phyloP scores from a whole-genome alignment of 23 red algal genomes.

The Pyropia haitanensis region DNA sequence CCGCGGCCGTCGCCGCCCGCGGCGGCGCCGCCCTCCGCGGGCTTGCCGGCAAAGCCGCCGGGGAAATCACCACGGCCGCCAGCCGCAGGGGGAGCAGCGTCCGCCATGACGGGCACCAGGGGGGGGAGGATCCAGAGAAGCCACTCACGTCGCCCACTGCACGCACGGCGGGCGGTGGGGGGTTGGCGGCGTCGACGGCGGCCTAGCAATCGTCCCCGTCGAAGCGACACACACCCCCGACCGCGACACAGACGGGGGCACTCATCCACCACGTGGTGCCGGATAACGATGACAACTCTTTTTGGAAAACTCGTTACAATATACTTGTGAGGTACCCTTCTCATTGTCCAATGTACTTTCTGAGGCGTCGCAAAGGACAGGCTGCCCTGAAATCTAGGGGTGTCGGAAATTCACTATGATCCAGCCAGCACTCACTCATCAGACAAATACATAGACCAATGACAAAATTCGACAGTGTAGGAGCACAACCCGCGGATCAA shows the following conservation, averaged over 20 bases:
- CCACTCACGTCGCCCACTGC: not conserved
- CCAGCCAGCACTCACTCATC: too few relatives aligned
- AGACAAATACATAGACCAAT: too few relatives aligned
- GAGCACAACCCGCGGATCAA: too few relatives aligned
- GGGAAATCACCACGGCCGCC: conserved; percentile 59
- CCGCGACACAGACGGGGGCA: not conserved
- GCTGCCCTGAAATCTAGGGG: too few relatives aligned
- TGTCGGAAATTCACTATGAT: too few relatives aligned
- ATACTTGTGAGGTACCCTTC: too few relatives aligned
- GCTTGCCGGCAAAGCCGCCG: conserved; percentile 50
- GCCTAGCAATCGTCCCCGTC: not conserved
- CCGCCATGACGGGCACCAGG: conserved; percentile 22
- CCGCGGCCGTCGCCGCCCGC: conserved; percentile 42
- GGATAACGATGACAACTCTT: not conserved
- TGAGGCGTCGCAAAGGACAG: too few relatives aligned
- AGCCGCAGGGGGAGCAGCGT: conserved; percentile 1
- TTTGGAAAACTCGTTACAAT: not conserved
- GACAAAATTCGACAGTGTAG: too few relatives aligned
- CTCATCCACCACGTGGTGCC: too few relatives aligned
- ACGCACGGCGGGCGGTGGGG: not conserved
- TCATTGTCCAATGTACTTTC: too few relatives aligned
- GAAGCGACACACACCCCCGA: not conserved
- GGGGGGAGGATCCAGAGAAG: not conserved
- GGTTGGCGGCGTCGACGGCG: not conserved
- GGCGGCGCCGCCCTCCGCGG: too few relatives aligned